Evolutionary conservation across 495 filamentous ascomycete species (phyloP), one percentile per base, ranked within the genome.

Genomic region (Penicillium goetzii): DNA sequence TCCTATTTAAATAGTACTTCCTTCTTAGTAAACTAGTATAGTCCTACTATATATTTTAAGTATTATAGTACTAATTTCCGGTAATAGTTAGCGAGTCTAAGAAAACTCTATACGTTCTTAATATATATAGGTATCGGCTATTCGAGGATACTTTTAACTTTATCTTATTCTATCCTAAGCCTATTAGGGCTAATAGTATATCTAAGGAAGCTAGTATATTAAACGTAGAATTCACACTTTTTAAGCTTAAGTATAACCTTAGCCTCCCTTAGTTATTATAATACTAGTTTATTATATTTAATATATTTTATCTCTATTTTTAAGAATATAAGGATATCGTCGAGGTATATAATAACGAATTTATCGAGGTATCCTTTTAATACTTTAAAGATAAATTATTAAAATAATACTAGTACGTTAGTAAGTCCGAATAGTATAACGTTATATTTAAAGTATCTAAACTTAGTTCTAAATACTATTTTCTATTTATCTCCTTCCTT

Each of bases 391-490:
- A 47, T 47, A 25, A 47, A 47, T 1, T 11, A 17, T 66, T 67
- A 33, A 33, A 68, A 69, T 50, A 38, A 50, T 62, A 26, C 45
- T 17, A 52, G 56, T 60, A 52, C 36, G 25, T 71, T 67, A 49
- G 52, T 70, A 21, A 70, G 32, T n/a, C 63, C 40, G 28, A 68
- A 68, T 25, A 40, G 49, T 47, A 68, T 67, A 21, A 73, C 54
- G 49, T 57, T 12, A 30, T 63, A 70, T 41, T 72, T 26, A 33
- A 51, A 70, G 34, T 66, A 25, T 54, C 62, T 25, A n/a, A 45
- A 68, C 26, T 69, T 51, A 25, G 28, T 72, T 25, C 33, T 33
- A 45, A 70, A 70, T 54, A 49, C 60, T 28, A 57, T 70, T 65
- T 64, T 63, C 50, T 41, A 68, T 62, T 69, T 56, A 54, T 69